Evolutionary conservation across 208 protist species (phyloP), one percentile per base, ranked within the genome.

Genomic region (Endotrypanum monterogeii): DNA sequence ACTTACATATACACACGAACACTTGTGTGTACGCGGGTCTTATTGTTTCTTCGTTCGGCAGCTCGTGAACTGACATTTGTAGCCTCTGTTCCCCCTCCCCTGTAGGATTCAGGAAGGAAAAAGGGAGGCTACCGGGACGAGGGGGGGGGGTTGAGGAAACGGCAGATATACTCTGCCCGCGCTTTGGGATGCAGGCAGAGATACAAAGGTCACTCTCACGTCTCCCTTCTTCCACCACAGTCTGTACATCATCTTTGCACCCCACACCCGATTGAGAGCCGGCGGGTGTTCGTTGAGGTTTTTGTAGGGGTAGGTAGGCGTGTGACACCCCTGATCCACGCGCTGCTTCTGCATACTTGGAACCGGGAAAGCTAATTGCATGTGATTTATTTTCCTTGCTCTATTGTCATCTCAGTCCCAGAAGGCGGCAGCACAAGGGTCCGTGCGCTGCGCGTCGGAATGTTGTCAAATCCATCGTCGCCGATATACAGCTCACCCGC

Each of bases 391-490:
- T 37, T 2, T 48, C 46, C 25, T 3, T 62, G n/a, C 28, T 48
- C 54, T 39, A 25, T n/a, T n/a, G 30, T 32, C 16, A 50, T 50
- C 30, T 9, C 76, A 7, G 28, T 57, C n/a, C 16, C 76, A 16
- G 28, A 20, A 37, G 55, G 7, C 57, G 7, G 37, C n/a, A 50
- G 37, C 37, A 46, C 35, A 46, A 28, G 37, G 32, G 23, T 25
- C 37, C 23, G 9, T 48, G 60, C 60, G 60, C 8, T 30, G 37
- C 60, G 5, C 37, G 14, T 9, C 32, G 44, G 7, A 3, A 82
- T 82, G 77, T 68, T 71, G 18, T 76, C 77, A 0, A 82, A 69
- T 23, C 71, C 77, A 5, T 71, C 67, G 14, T 77, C 77, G 11
- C 65, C 73, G 46, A 54, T 79, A 48, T 70, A 78, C 57, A 76